Evolutionary conservation across 768 basidiomycete species (phyloP), one percentile per base, ranked within the genome.

Genomic region (Tylopilus sp.): DNA sequence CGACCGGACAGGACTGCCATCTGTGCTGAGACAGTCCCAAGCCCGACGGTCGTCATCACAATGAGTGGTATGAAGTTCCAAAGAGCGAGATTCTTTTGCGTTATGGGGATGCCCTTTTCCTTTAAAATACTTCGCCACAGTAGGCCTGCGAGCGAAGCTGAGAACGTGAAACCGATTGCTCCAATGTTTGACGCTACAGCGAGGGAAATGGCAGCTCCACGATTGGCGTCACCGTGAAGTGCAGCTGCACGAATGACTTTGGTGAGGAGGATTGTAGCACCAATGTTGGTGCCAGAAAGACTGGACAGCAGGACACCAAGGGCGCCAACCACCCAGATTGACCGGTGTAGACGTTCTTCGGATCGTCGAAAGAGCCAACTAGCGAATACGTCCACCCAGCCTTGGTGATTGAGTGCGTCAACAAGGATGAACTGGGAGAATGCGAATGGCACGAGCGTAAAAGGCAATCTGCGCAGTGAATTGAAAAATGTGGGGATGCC

Each of bases 301-400:
- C 91, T 91, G 67, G 88, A 91, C 20, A 90, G 73, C 31, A 91
- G 63, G 33, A 92, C 83, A 4, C 86, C 79, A 25, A 91, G 69
- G 18, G 85, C 71, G 33, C 87, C 86, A 61, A 91, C 76, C 47
- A 88, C 58, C 79, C 81, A 86, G 22, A 87, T 74, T 6, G 79
- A 71, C 8, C 77, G 73, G 50, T 75, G 70, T 54, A 79, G 72
- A 41, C 78, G 56, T 0, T 69, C 59, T 1, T 52, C 49, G 0
- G 75, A 75, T 17, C 69, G 83, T 61, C 59, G 73, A 48, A 73
- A 61, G 36, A 85, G 73, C 88, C 90, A 91, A 3, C 58, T 57
- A 0, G 83, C 86, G 63, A 94, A 95, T 18, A 94, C 75, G 13
- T 82, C 76, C 7, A 95, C 90, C 93, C 95, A 98, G 21, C 92